Conservation (phyloP, 2,329 filamentous ascomycete genomes). For the Ophiostoma angusticollis region DNA sequence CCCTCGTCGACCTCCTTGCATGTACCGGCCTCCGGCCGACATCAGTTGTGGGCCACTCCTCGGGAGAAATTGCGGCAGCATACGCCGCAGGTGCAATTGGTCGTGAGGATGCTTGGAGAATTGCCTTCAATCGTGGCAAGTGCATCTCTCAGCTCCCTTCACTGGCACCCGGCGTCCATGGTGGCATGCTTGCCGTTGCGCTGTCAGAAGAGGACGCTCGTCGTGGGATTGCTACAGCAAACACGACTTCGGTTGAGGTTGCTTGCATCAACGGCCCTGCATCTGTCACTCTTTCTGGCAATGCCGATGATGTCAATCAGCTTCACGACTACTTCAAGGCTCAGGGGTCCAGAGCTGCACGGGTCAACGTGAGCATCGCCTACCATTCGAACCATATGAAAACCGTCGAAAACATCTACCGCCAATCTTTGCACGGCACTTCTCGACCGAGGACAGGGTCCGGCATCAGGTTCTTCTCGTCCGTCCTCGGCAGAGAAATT, state of each 20-base stretch:
- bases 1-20: conserved; percentile 21
- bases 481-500: conserved; percentile 13
- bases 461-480: conserved; percentile 15
- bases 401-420: conserved; percentile 13
- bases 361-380: conserved; percentile 17
- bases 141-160: conserved; percentile 17
- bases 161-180: conserved; percentile 12
- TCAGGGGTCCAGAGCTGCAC: conserved; percentile 2
- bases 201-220: conserved; percentile 25
- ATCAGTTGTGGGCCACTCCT: conserved; percentile 23
- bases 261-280: conserved; percentile 23
- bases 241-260: conserved; percentile 17
- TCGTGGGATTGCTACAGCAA: conserved; percentile 9
- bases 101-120: conserved; percentile 19
- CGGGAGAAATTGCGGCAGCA: conserved; percentile 26
- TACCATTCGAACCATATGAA: conserved; percentile 22
- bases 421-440: conserved; percentile 1
- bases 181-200: conserved; percentile 36
- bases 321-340: conserved; percentile 9
- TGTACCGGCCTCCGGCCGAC: conserved; percentile 17
- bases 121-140: conserved; percentile 22
- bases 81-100: conserved; percentile 20
- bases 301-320: conserved; percentile 2
- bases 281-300: conserved; percentile 25
- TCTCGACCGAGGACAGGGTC: background rate